phyloP scores from a whole-genome alignment of 192 early-diverging fungal genomes.

The Geranomyces variabilis region DNA sequence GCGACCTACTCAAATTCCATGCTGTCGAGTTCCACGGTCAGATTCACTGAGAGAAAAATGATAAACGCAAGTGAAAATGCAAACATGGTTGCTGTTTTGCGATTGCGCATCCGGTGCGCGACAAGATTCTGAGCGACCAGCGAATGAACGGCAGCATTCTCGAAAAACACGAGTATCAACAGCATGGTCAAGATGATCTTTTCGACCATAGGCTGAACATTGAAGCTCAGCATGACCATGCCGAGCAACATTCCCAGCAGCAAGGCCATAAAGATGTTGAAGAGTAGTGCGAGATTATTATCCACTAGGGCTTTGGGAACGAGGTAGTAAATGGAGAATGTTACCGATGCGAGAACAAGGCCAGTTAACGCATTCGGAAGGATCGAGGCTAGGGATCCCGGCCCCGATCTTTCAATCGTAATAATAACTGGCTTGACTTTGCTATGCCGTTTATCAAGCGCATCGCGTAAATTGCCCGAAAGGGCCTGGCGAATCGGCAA shows the following conservation, averaged over 20 bases:
- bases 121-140: constrained; percentile 34
- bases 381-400: constrained; percentile 15
- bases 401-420: constrained; percentile 34
- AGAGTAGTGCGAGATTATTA: constrained; percentile 31
- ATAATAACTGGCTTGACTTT: constrained; percentile 27
- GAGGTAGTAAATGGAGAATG: constrained; percentile 35
- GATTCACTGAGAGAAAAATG: constrained; percentile 34
- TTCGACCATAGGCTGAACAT: constrained; percentile 32
- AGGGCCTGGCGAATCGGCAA: constrained; percentile 30
- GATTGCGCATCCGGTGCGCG: constrained; percentile 35
- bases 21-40: constrained; percentile 19
- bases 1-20: constrained; percentile 30
- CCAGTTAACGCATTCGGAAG: constrained; percentile 14
- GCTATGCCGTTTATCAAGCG: constrained; percentile 30
- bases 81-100: constrained; percentile 38
- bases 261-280: constrained; percentile 38
- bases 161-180: constrained; percentile 27
- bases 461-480: constrained; percentile 27
- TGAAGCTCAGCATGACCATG: constrained; percentile 30
- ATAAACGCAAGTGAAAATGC: constrained; percentile 33
- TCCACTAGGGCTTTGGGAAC: constrained; percentile 30
- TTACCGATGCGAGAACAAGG: constrained; percentile 14
- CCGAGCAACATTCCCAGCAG: constrained; percentile 34
- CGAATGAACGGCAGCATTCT: constrained; percentile 21
- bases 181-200: constrained; percentile 2